Conservation (phyloP, 257 asterid genomes). For the Solanum commersonii region DNA sequence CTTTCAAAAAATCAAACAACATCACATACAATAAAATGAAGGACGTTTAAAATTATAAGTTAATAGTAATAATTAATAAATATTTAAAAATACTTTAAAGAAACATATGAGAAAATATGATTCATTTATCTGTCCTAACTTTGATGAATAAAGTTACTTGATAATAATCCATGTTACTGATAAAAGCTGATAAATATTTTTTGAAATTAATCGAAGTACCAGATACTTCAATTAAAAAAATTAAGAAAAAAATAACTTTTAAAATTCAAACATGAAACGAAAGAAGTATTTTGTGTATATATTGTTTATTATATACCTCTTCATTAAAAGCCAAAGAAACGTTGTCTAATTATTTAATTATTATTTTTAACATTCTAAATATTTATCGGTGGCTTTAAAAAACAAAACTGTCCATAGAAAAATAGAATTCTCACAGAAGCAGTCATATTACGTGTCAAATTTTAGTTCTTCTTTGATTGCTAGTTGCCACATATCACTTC, state of each 20-base stretch:
- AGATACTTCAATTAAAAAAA: too few species aligned
- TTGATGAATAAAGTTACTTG: rapidly evolving
- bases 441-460: not conserved
- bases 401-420: not conserved
- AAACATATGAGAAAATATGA: too few species aligned
- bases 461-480: not conserved
- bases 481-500: not conserved
- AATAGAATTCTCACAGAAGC: not conserved
- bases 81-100: too few species aligned
- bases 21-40: not conserved
- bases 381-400: not conserved
- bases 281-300: too few species aligned
- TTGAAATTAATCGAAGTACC: rapidly evolving
- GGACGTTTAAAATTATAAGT: too few species aligned
- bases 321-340: not conserved
- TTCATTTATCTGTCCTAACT: rapidly evolving
- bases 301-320: not conserved
- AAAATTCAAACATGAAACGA: too few species aligned
- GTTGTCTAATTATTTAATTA: too few species aligned
- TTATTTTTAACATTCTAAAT: not conserved
- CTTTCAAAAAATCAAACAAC: not conserved
- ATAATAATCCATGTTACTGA: rapidly evolving
- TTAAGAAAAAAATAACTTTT: too few species aligned
- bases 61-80: too few species aligned
- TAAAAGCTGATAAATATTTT: rapidly evolving